Evolutionary conservation across 1,139 yeast genomes (phyloP), one percentile per base, ranked within the genome.

Genomic region (Candida albicans): DNA sequence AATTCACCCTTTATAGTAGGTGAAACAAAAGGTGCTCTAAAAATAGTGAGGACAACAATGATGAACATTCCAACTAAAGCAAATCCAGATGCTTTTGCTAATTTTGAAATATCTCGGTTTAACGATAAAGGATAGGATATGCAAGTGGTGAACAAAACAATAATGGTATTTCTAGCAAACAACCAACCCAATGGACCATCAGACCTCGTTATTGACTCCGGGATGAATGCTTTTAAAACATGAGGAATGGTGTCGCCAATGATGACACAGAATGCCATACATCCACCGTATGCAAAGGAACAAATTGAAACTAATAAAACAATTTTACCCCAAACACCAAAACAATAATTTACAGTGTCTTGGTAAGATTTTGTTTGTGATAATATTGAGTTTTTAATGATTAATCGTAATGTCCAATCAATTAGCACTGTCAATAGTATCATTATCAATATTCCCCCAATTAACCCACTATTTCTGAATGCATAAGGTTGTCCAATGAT

Each of bases 161-260:
- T 90, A 30, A 90, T 77, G 12, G 79, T 67, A 55, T 86, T 84
- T 49, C 98, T 69, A 41, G 75, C 68, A 41, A 89, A 75, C 8
- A 89, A 49, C 67, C 86, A 75, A 1, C 75, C 22, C n/a, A 51
- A 70, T 2, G 73, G 59, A 31, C 75, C 55, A 22, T 64, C 52
- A 10, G 36, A 25, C 54, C 35, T 52, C 8, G 75, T 64, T 4
- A 84, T 62, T 8, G 73, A 62, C 4, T 65, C 55, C 0, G 88
- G 87, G 47, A 88, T 75, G 32, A 90, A 64, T 2, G 91, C 81
- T 46, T 81, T 71, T 35, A 91, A 61, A 4, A 91, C 96, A 60
- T 89, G 96, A 0, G 98, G 98, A 33, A 91, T 83, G 0, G 97
- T 88, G 58, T 91, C 98, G 15, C 98, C 98, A 35, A 91, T 88